Conservation (phyloP, 495 filamentous ascomycete species). For the Aspergillus olivimuriae region DNA sequence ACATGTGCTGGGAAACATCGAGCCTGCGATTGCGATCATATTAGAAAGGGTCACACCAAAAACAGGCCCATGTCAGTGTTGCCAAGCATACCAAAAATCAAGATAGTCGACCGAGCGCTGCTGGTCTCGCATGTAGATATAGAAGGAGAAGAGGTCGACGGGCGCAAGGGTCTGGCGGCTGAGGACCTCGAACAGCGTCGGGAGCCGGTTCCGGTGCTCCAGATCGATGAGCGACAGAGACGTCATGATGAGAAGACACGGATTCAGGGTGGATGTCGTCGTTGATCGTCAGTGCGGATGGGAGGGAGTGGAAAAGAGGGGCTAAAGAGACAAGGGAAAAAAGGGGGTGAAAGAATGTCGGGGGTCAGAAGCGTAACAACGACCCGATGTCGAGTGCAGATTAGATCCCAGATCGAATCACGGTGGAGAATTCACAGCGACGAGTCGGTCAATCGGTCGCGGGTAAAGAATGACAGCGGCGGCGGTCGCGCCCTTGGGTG, state of each 20-base stretch:
- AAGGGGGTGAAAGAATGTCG: constrained; percentile 13
- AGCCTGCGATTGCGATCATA: constrained; percentile 72
- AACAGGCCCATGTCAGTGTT: neutral
- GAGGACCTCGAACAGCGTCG: constrained; percentile 90
- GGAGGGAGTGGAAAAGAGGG: neutral
- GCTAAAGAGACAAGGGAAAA: constrained; percentile 14
- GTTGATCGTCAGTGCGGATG: neutral
- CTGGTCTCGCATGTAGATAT: constrained; percentile 99
- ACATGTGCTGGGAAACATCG: constrained; percentile 98
- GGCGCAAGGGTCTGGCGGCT: constrained; percentile 85
- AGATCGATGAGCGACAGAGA: constrained; percentile 24
- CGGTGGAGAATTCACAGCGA: too few relatives aligned
- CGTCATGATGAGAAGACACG: constrained; percentile 23
- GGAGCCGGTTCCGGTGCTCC: constrained; percentile 70
- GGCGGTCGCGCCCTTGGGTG: too few relatives aligned
- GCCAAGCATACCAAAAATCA: constrained; percentile 77
- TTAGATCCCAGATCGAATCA: too few relatives aligned
- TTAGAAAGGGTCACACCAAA: neutral
- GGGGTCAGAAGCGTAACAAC: too few relatives aligned
- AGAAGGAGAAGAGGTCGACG: constrained; percentile 96
- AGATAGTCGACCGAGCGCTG: constrained; percentile 96
- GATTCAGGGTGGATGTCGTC: neutral
- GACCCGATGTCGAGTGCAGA: too few relatives aligned
- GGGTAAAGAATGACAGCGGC: too few relatives aligned
- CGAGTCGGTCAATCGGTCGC: too few relatives aligned